Base-by-base conservation (phyloP, 164 flowering plant species). In the Kalanchoe fedtschenkoi region DNA sequence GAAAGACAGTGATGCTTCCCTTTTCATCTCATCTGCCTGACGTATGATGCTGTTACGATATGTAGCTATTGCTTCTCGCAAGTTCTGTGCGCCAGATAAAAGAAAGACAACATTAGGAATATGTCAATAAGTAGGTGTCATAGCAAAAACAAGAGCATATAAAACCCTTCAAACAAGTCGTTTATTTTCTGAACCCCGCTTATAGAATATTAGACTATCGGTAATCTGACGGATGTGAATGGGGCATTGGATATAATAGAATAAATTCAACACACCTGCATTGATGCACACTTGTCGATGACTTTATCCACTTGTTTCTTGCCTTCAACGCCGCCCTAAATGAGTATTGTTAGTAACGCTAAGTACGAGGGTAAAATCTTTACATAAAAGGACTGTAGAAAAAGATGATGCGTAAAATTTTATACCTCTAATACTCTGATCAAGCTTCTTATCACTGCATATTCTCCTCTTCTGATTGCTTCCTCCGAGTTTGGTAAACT, bases 301-400 rank as follows among this genome's bases (percentile, higher is more conserved):
- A 92, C 96, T 80, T 84, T 81, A 74, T 92, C 98, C 58, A 92
- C 98, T 72, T 89, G 98, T 68, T 84, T 84, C 77, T 92, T 92
- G 61, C 96, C 96, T 78, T 89, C 96, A 58, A 87, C 88, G 65
- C 98, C 98, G 69, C 98, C 98, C 98, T 92, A 69, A 54, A 74
- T 55, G 65, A 64, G 73, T 68, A 39, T n/a, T 10, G 32, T 51
- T 13, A 51, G 32, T 51, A 51, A 29, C 16, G 26, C 32, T 26
- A 6, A 51, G 26, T 51, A 26, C 3, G 16, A 51, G 32, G 11
- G 11, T 39, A 37, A 61, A 14, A 26, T 19, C 11, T n/a, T 33
- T 32, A 51, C 4, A 34, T 22, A 61, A 6, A 30, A 2, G 0
- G 9, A 28, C 15, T 24, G 26, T 22, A 51, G 17, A 51, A 57